phyloP scores from a whole-genome alignment of 805 yeast genomes.

The Pichia occidentalis region DNA sequence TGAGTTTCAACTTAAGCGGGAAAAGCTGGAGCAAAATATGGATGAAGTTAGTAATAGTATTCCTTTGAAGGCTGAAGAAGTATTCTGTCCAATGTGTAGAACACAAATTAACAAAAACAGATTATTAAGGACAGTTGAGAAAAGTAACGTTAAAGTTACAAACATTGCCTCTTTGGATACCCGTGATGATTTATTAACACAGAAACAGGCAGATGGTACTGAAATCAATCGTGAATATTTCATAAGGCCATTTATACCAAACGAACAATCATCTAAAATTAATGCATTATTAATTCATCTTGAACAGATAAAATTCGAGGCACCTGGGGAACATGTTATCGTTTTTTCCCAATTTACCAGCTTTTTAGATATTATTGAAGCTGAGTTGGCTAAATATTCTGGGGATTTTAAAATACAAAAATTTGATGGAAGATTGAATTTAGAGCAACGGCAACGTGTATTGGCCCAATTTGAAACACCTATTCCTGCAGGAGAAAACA shows the following conservation, averaged over 20 bases:
- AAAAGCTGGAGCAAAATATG: background rate
- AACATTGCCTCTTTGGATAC: background rate
- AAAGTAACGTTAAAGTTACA: conserved; percentile 5
- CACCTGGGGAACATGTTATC: conserved; percentile 66
- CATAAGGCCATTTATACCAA: conserved; percentile 41
- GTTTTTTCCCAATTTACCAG: conserved; percentile 89
- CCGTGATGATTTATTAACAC: conserved; percentile 9
- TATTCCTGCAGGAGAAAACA: conserved; percentile 20
- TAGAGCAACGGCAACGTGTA: conserved; percentile 58
- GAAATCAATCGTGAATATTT: conserved; percentile 18
- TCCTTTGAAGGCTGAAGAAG: conserved; percentile 32
- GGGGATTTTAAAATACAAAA: conserved; percentile 52
- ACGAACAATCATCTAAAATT: conserved; percentile 62
- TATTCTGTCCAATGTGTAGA: conserved; percentile 77
- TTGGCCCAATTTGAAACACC: conserved; percentile 45
- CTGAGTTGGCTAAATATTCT: conserved; percentile 41
- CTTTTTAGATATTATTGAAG: conserved; percentile 67
- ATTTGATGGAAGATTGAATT: conserved; percentile 75
- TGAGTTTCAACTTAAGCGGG: conserved; percentile 43
- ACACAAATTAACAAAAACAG: conserved; percentile 41
- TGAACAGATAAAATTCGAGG: conserved; percentile 43
- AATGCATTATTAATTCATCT: conserved; percentile 61
- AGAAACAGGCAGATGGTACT: conserved; percentile 4
- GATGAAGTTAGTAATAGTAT: background rate
- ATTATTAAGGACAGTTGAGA: conserved; percentile 36